Percentiles rank a stretch among this genome's conserved stretches.
Conservation (phyloP, 805 yeast species). For the Candida tallmaniae region DNA sequence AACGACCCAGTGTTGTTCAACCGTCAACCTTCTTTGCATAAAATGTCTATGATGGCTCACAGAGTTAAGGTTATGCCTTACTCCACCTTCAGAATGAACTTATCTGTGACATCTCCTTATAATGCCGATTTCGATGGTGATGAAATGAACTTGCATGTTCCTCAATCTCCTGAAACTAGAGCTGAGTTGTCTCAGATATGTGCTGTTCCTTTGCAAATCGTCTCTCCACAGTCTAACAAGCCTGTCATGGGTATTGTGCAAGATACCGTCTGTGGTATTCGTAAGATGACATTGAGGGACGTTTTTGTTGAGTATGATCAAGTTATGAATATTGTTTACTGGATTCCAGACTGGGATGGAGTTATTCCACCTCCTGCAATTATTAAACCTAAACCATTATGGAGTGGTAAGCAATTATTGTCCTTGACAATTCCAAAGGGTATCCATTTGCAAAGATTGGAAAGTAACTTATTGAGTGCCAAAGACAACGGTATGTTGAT, state of each 20-base stretch:
- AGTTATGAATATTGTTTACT: constrained; percentile 92
- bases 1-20: constrained; percentile 96
- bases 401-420: constrained; percentile 96
- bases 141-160: constrained; percentile 99
- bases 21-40: constrained; percentile 98
- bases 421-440: constrained; percentile 95
- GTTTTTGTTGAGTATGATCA: constrained; percentile 84
- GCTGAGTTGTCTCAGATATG: constrained; percentile 93
- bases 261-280: constrained; percentile 94
- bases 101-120: constrained; percentile 98
- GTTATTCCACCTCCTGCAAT: constrained; percentile 94
- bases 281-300: constrained; percentile 93
- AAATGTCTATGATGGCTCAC: constrained; percentile 99
- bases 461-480: constrained; percentile 77
- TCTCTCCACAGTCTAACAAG: constrained; percentile 96
- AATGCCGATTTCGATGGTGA: constrained; percentile 99
- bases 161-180: constrained; percentile 96
- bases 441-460: constrained; percentile 89
- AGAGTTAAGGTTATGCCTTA: constrained; percentile 98
- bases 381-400: constrained; percentile 87
- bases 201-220: constrained; percentile 96
- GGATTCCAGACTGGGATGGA: constrained; percentile 99
- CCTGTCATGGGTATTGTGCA: constrained; percentile 99
- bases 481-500: constrained; percentile 95
- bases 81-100: constrained; percentile 92